Evolutionary conservation across 495 filamentous ascomycete species (phyloP), one percentile per base, ranked within the genome.

Genomic region (Penicillium goetzii): DNA sequence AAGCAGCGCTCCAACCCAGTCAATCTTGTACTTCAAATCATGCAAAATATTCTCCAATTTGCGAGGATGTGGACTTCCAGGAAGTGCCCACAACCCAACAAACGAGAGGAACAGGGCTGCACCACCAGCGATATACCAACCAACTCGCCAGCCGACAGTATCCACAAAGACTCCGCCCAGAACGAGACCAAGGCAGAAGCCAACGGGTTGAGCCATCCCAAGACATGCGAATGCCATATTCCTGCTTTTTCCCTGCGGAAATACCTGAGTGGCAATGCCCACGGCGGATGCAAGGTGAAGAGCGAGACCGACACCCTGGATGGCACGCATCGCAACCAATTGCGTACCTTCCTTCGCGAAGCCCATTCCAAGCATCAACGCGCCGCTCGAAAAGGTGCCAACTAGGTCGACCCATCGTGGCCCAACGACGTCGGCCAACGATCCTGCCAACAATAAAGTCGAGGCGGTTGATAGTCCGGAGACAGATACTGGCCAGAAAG

Each of bases 341-440:
- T 86, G 72, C 12, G 75, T 68, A 1, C 79, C 78, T 0, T 70
- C 81, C 6, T 59, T 65, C 0, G 81, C 66, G 1, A 83, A 57
- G 0, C 83, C 84, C 41, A 76, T 75, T 0, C 74, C 83, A 3
- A 84, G 60, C 0, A 86, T 66, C 45, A 78, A 76, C 19, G 84
- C 71, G 4, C 25, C 63, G 64, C 45, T 78, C 73, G 25, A 34
- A 57, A 57, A 57, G 5, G 54, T 57, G 28, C 54, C 54, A 26
- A 33, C 32, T 1, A 57, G 38, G 21, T 57, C 54, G 6, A 57
- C 54, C 54, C 54, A 57, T 26, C 54, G 54, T n/a, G 69, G 66
- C 0, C 84, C 84, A 3, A 85, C 63, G 3, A 81, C 67, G 65
- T 87, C 84, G 9, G 83, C 79, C 12, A 84, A 65, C 8, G 82